These are phyloP conservation scores for Eucalyptus cloeziana DNA, from an alignment of 345 rosid genomes.

Conservation along the genomic window DNA sequence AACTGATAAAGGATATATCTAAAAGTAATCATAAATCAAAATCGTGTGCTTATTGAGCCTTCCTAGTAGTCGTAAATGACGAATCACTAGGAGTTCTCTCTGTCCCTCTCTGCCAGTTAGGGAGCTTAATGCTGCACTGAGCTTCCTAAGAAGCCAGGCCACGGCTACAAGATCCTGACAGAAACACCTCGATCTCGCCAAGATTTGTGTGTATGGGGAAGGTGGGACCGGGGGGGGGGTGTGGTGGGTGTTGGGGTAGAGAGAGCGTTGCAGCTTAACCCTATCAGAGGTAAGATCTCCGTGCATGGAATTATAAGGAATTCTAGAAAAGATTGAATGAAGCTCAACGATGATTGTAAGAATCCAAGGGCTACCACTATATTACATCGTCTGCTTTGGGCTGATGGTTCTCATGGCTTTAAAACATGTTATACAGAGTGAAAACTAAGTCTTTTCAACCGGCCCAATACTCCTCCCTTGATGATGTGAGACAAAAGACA, in stretches of 20 bases:
- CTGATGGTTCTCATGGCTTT: too few relatives aligned
- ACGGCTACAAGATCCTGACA: neutral
- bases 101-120: neutral
- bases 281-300: neutral
- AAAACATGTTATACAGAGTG: rapidly evolving
- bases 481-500: too few relatives aligned
- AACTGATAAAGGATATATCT: neutral
- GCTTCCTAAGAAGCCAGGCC: neutral
- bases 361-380: too few relatives aligned
- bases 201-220: neutral
- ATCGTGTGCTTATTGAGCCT: neutral
- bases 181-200: neutral
- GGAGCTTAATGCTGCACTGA: neutral
- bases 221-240: neutral
- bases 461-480: too few relatives aligned
- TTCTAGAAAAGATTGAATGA: neutral
- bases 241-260: neutral
- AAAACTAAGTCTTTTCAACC: too few relatives aligned
- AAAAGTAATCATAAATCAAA: neutral
- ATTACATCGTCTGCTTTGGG: too few relatives aligned
- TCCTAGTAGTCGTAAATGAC: neutral
- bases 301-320: neutral
- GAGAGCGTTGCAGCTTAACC: neutral
- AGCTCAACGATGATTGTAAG: neutral
- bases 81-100: neutral